Evolutionary conservation across 164 flowering plant genomes (phyloP).

Genomic region (Saururus chinensis): DNA sequence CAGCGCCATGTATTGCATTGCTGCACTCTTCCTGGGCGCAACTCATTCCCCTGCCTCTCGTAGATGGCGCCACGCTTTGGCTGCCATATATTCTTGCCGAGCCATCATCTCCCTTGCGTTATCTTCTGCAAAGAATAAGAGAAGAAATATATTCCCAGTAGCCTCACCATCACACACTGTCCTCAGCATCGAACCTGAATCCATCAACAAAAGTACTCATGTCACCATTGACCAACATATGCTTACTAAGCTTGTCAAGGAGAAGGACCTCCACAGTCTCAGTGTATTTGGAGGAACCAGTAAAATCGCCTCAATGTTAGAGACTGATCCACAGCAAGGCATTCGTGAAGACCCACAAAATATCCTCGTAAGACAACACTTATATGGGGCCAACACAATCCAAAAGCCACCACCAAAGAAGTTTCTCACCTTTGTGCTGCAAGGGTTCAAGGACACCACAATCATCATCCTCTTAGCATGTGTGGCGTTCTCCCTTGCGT

Average conservation of each 20-base stretch:
- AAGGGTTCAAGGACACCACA: constrained; percentile 31
- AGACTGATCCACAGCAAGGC: neutral
- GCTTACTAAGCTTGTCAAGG: neutral
- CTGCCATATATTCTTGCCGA: constrained; percentile 3
- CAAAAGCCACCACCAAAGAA: neutral
- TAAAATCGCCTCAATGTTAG: neutral
- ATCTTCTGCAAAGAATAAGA: neutral
- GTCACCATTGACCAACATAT: neutral
- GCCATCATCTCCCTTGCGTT: neutral
- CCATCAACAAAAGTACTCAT: neutral
- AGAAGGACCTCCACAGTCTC: neutral
- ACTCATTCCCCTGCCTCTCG: neutral
- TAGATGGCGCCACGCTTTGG: constrained; percentile 4
- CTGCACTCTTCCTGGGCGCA: constrained; percentile 1
- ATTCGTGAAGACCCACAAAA: neutral
- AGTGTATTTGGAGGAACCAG: neutral
- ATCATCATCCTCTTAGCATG: constrained; percentile 19
- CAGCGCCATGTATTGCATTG: neutral
- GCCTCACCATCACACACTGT: neutral
- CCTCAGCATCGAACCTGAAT: neutral
- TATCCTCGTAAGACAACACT: neutral
- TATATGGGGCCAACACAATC: constrained; percentile 2
- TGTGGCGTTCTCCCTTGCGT: constrained; percentile 4
- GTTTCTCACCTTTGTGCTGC: constrained; percentile 17
- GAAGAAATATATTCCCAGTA: neutral